phyloP scores from a whole-genome alignment of 1,284 basidiomycete genomes.

The Ustilago nuda region DNA sequence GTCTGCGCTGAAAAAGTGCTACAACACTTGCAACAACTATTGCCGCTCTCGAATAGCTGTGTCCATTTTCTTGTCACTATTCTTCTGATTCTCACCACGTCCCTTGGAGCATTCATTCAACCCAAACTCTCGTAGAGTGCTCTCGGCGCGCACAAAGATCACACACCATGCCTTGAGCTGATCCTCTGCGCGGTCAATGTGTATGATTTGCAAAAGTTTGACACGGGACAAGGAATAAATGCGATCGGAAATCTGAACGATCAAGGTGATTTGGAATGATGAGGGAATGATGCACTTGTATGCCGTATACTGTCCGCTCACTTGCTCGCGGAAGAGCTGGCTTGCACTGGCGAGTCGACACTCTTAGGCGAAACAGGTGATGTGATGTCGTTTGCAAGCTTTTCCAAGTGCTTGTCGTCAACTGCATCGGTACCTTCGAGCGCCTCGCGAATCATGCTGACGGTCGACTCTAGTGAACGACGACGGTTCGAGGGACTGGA shows the following conservation, averaged over 20 bases:
- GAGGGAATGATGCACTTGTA: neutral
- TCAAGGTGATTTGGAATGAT: neutral
- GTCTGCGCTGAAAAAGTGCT: constrained; percentile 20
- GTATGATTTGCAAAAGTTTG: constrained; percentile 20
- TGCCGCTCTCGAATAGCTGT: neutral
- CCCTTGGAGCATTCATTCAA: neutral
- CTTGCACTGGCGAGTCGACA: constrained; percentile 26
- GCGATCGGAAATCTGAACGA: constrained; percentile 12
- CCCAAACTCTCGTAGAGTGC: neutral
- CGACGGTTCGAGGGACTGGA: constrained; percentile 92
- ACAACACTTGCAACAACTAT: neutral
- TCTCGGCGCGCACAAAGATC: neutral
- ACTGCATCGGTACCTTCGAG: constrained; percentile 59
- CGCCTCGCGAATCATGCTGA: constrained; percentile 84
- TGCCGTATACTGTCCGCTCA: neutral
- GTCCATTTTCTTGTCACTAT: neutral
- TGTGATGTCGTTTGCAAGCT: constrained; percentile 59
- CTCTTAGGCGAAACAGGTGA: constrained; percentile 49
- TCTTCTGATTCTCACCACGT: neutral
- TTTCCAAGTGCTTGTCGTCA: constrained; percentile 60
- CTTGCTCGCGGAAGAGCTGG: constrained; percentile 19
- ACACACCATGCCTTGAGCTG: neutral
- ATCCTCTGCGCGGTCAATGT: neutral
- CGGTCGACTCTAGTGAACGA: constrained; percentile 93
- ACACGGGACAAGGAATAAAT: constrained; percentile 16